Conservation (phyloP, 768 basidiomycete species). For the Calocybe gangraenosa region DNA sequence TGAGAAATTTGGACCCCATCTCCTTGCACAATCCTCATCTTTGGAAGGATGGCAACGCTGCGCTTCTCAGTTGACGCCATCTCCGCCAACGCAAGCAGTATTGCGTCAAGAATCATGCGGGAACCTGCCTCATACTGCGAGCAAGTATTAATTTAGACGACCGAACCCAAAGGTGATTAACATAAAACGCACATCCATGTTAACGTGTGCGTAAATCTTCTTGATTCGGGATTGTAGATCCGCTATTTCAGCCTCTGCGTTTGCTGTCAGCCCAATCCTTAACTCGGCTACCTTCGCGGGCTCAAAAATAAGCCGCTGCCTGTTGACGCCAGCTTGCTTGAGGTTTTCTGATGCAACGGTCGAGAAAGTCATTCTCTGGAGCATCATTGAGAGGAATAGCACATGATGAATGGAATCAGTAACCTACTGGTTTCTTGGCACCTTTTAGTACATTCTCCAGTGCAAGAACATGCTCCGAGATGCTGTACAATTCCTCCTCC, state of each 20-base stretch:
- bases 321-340: slow-evolving; percentile 21
- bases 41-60: slow-evolving; percentile 27
- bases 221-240: slow-evolving; percentile 21
- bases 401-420: slow-evolving; percentile 10
- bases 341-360: slow-evolving; percentile 21
- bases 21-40: slow-evolving; percentile 21
- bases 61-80: no score
- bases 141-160: no score
- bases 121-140: no score
- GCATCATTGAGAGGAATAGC: slow-evolving; percentile 15
- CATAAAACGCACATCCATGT: slow-evolving; percentile 26
- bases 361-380: slow-evolving; percentile 25
- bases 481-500: slow-evolving; percentile 17
- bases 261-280: slow-evolving; percentile 12
- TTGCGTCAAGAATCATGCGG: no score
- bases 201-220: slow-evolving; percentile 26
- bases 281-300: slow-evolving; percentile 17
- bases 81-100: no score
- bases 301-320: slow-evolving; percentile 21
- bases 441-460: slow-evolving; percentile 22
- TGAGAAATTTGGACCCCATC: slow-evolving; percentile 20
- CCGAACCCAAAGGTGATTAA: no score
- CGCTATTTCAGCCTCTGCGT: slow-evolving; percentile 18
- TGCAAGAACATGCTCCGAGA: slow-evolving; percentile 20
- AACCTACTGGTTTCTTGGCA: slow-evolving; percentile 25